Conservation (phyloP, 257 asterid species). For the Ophiorrhiza pumila region DNA sequence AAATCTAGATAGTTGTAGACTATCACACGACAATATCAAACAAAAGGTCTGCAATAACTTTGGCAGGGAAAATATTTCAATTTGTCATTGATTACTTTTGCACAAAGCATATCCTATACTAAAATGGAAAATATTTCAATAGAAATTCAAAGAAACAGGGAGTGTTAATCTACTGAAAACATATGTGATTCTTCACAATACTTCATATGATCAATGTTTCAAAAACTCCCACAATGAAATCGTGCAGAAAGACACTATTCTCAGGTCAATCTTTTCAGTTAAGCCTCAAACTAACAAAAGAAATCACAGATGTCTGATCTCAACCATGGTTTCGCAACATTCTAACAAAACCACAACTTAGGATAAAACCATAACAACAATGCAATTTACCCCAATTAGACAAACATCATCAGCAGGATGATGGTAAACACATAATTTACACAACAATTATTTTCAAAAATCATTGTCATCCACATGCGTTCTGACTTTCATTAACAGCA, state of each 20-base stretch:
- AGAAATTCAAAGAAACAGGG: too few relatives aligned
- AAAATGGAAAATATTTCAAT: not conserved
- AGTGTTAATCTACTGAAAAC: not conserved
- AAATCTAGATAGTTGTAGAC: too few relatives aligned
- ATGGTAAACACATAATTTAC: too few relatives aligned
- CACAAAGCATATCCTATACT: not conserved
- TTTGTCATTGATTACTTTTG: not conserved
- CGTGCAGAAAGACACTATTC: not conserved
- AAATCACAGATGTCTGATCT: not conserved
- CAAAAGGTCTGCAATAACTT: too few relatives aligned
- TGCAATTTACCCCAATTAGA: not conserved
- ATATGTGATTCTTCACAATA: not conserved
- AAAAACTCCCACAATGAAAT: not conserved
- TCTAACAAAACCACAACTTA: not conserved
- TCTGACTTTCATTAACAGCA: not conserved
- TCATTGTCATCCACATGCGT: not conserved
- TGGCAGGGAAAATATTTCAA: not conserved
- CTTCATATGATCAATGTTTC: not conserved
- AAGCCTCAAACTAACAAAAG: not conserved
- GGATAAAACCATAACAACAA: not conserved
- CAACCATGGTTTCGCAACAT: not conserved
- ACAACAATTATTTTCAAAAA: not conserved
- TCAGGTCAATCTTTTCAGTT: not conserved
- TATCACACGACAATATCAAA: too few relatives aligned
- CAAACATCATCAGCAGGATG: not conserved